These are phyloP conservation scores for Phytophthora hybrid DNA, from an alignment of 352 stramenopile genomes.

Conservation along the genomic window DNA sequence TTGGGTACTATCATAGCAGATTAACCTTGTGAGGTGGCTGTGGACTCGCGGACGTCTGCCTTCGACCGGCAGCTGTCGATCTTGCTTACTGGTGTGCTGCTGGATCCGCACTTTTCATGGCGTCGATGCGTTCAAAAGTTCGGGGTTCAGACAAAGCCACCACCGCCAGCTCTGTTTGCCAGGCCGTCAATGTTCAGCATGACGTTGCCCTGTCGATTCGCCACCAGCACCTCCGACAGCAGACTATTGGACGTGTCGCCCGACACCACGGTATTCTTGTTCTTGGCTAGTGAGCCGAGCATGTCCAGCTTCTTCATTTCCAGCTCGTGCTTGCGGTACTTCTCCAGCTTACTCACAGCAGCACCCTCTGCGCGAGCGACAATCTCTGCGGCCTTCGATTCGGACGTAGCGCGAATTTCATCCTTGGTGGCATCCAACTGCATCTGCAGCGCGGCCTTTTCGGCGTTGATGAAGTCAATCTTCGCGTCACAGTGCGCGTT, in stretches of 20 bases:
- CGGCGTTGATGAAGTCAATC: constrained; percentile 49
- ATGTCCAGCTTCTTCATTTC: constrained; percentile 58
- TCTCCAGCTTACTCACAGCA: constrained; percentile 52
- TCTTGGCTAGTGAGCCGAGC: constrained; percentile 46
- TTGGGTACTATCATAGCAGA: background rate
- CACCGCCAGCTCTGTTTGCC: constrained; percentile 29
- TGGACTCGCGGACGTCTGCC: constrained; percentile 4
- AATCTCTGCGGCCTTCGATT: constrained; percentile 50
- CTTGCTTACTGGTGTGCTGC: background rate
- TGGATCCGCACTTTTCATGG: constrained; percentile 1
- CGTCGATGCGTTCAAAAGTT: constrained; percentile 8
- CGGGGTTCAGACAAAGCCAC: constrained; percentile 19
- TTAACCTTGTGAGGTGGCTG: background rate
- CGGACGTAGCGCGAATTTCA: constrained; percentile 38
- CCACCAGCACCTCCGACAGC: constrained; percentile 56
- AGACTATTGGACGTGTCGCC: constrained; percentile 60
- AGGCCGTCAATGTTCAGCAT: constrained; percentile 50
- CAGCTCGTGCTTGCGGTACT: constrained; percentile 42
- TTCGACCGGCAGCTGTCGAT: constrained; percentile 24
- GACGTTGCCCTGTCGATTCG: constrained; percentile 54
- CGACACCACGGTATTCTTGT: constrained; percentile 51
- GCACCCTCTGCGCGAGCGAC: constrained; percentile 48
- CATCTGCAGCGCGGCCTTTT: constrained; percentile 45
- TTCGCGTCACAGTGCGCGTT: constrained; percentile 48
- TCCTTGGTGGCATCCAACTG: constrained; percentile 49